Evolutionary conservation across 2,329 filamentous ascomycete genomes (phyloP), one percentile per base, ranked within the genome.

Genomic region (Thielaviopsis ethacetica): DNA sequence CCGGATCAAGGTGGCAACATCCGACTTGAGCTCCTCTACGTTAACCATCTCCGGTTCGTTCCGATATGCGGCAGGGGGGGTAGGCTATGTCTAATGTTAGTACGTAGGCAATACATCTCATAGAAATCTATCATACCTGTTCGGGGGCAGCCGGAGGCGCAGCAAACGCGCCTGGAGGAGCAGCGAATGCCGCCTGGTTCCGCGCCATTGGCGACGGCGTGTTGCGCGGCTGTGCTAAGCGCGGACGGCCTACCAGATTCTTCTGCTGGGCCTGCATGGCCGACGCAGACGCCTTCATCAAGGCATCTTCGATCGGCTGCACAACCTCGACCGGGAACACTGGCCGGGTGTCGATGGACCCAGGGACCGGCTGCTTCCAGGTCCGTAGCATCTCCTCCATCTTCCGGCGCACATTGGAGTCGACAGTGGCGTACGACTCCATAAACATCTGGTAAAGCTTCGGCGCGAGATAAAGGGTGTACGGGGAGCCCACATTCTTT

Each of bases 301-400:
- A 76, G 56, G 91, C 91, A 71, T 89, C 95, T 71, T 98, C 93
- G 65, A 98, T 97, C 51, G 88, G 88, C 57, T 86, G 82, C 51
- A 91, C 94, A 61, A 91, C 82, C 60, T 97, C 90, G 47, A 83
- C 79, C 27, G 89, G 82, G 68, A 98, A 98, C 56, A 98, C 91
- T 7, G 93, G 91, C 62, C 88, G 82, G n/a, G 85, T 85, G 66
- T 95, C 91, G 68, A 95, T 82, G 15, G 93, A 95, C 54, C 91
- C 93, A 1, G 91, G 90, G 15, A 97, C 90, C 1, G 93, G 88
- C 67, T 95, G 88, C 71, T 96, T 97, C 93, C 93, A 98, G 0
- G 93, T 98, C 71, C 88, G 90, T 65, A 98, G 77, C 85, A 98
- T 91, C 71, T 94, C 91, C 69, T 97, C 93, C 81, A 98, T 87